Base-by-base conservation (phyloP, 371 early-diverging fungal species). In the Chytridiales sp. region DNA sequence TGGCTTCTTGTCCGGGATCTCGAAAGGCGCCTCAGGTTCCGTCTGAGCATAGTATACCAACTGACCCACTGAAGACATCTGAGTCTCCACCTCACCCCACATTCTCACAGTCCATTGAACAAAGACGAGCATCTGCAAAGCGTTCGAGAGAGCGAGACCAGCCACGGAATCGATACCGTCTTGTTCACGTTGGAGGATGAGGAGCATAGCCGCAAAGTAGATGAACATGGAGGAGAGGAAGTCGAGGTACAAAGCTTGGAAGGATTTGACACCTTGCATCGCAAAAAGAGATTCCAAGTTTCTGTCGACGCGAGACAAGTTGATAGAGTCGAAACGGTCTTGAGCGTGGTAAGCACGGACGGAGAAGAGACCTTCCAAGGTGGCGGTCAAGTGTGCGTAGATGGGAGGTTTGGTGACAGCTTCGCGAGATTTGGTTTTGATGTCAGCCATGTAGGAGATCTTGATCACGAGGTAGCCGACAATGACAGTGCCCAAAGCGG, bases 81-180 rank as follows among this genome's bases (percentile, higher is more conserved):
- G 87, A 9, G 74, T 71, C 56, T 85, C 81, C 27, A 89, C 78
- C 52, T 87, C 88, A 55, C 82, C 81, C 6, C 69, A 80, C 62
- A 79, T 80, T 13, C 96, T 81, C 26, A 95, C 86, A 57, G 85
- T 80, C 89, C 92, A 93, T 55, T 90, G 92, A 22, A 97, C 72
- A 13, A 87, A 81, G 61, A 88, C 87, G 0, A 93, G 93, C 13
- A 92, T 80, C 17, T 75, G 67, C 42, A 50, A 41, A 4, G 93
- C 87, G 66, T 89, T 91, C 2, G 90, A 80, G 22, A 93, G 69
- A 0, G 87, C 77, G 53, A 93, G 69, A 27, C 90, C 94, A 30
- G 86, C 61, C 22, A 61, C n/a, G n/a, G n/a, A n/a, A n/a, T n/a
- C 75, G 8, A 43, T 30, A 5, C 39, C 38, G 27, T 51, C 56